Evolutionary conservation across 495 filamentous ascomycete species (phyloP), one percentile per base, ranked within the genome.

Genomic region (Lasiosphaeria miniovina): DNA sequence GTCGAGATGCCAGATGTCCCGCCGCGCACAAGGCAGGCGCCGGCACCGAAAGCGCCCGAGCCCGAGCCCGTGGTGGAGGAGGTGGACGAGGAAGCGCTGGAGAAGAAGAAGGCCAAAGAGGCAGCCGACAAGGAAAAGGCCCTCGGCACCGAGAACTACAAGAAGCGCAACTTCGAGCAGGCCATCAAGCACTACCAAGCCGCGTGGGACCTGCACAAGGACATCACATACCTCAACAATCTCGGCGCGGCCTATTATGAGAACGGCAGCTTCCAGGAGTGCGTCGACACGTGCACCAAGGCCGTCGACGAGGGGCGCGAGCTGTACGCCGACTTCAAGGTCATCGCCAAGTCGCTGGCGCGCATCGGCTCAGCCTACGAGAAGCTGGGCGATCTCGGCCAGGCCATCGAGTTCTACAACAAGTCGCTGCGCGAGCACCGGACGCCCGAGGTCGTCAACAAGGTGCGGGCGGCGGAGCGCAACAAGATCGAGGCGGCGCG

Each of bases 151-250:
- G 90, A 96, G 63, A 87, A 87, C 69, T 99, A 99, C 81, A 99
- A 98, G 86, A 96, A 97, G 84, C 85, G 91, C 65, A 85, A 96
- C 67, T 94, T 98, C 59, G 95, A 97, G 65, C 84, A 86, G 66
- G 94, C 94, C 48, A 96, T 98, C 67, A 86, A 90, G 72, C 92
- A 99, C 78, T 99, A 99, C 78, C 82, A 77, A 67, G 96, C 95
- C 71, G 94, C 94, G 3, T 99, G 95, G 95, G 89, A 93, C 52
- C 63, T 93, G 50, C 79, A 93, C 84, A 92, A 96, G 80, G 94
- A 99, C 63, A 93, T 98, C 68, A 94, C 92, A 12, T 99, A 98
- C 73, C 80, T 98, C 61, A 98, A 96, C 79, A 99, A 99, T 75
- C 82, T 92, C 32, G 90, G 92, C 61, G 95, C 94, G 4, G 94